Evolutionary conservation across 345 rosid species (phyloP), one percentile per base, ranked within the genome.

Genomic region (Trapa bicornis): DNA sequence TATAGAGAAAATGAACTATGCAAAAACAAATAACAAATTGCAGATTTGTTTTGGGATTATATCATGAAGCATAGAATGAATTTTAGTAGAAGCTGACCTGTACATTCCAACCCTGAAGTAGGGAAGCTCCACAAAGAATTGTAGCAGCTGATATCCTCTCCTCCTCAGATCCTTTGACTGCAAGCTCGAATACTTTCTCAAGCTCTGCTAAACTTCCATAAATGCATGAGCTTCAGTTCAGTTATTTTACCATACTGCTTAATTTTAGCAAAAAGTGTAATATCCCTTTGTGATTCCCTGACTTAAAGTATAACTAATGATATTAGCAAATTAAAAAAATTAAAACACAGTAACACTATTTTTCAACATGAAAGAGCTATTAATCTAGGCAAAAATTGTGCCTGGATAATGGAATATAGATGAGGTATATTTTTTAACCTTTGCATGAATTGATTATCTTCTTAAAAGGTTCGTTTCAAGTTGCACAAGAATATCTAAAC

Each of bases 201-300:
- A 94, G 80, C 84, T 89, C 99, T 81, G 89, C 84, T 82, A 94
- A 91, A 79, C 99, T 94, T 94, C 89, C 97, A 94, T 85, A 94
- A 87, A 91, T 76, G 81, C 85, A 94, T 79, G 85, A 89, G 86
- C 85, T 80, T 82, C 86, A 87, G 79, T 82, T 94, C 90, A 93
- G 94, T 85, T 86, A 10, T 83, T 80, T 84, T 84, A 83, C 74
- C 80, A 85, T 84, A 77, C 79, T 81, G 38, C 33, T 85, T 80
- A 85, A 76, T 65, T 80, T 81, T 80, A 82, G 75, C 80, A 82
- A 77, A 86, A 85, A 85, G 83, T 79, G 75, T 85, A 85, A 15
- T 50, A 50, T 50, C 82, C 85, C 80, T 84, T 81, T 68, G 73
- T 79, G 78, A 82, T 88, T 84, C 77, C 77, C 91, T 85, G 79